Conservation (phyloP, 2,329 filamentous ascomycete species). For the Dothistroma septosporum region DNA sequence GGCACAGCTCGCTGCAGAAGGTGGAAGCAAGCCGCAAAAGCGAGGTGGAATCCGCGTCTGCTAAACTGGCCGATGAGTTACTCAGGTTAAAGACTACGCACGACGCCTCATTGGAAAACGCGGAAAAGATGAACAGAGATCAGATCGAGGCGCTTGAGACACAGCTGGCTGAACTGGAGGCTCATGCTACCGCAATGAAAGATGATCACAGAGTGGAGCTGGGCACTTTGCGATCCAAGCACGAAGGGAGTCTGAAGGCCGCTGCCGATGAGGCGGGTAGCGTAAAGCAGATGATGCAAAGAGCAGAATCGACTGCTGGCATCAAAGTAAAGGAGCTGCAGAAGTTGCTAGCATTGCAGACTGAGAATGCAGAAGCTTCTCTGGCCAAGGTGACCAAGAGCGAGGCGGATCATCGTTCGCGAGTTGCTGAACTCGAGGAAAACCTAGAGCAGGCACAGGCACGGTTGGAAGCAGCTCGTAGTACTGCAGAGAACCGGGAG, state of each 20-base stretch:
- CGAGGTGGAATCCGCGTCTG: not conserved
- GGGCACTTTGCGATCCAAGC: not conserved
- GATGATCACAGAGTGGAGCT: not conserved
- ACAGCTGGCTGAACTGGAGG: not conserved
- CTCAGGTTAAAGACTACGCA: not conserved
- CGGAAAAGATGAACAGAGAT: not conserved
- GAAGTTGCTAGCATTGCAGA: not conserved
- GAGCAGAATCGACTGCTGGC: not conserved
- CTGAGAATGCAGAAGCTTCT: not conserved
- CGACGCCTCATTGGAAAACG: not conserved
- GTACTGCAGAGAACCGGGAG: not conserved
- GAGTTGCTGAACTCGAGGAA: not conserved
- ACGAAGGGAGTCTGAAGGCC: not conserved
- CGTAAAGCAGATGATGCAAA: not conserved
- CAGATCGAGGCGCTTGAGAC: not conserved
- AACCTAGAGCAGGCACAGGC: not conserved
- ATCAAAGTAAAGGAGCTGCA: not conserved
- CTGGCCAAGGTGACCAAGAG: not conserved
- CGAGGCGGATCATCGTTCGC: not conserved
- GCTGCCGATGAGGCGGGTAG: not conserved
- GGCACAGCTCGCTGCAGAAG: slow-evolving; percentile 4
- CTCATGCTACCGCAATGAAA: not conserved
- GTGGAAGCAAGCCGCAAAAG: not conserved
- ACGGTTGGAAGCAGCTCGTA: not conserved
- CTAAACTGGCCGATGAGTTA: not conserved